Conservation (phyloP, 805 yeast species). For the Yarrowia osloensis region DNA sequence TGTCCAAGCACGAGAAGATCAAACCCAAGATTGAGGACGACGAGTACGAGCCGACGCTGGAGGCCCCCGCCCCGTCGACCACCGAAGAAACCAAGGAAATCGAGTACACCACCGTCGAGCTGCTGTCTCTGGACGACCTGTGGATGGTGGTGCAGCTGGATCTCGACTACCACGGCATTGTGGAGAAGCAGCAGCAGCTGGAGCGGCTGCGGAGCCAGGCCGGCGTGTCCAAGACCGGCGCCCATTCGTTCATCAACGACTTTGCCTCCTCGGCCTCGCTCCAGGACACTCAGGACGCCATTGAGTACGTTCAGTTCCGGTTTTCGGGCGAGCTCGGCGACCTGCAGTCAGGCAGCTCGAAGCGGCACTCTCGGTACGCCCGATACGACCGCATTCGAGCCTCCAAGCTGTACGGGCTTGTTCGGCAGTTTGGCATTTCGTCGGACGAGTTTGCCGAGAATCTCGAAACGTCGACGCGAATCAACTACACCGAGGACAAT, state of each 20-base stretch:
- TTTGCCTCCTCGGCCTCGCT: slow-evolving; percentile 61
- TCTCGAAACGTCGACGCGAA: slow-evolving; percentile 63
- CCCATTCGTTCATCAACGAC: slow-evolving; percentile 59
- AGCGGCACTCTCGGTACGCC: slow-evolving; percentile 46
- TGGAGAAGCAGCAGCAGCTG: slow-evolving; percentile 49
- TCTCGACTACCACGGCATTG: slow-evolving; percentile 81
- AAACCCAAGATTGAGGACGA: slow-evolving; percentile 30
- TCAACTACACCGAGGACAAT: slow-evolving; percentile 73
- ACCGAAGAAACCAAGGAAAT: slow-evolving; percentile 42
- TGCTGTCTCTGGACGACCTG: slow-evolving; percentile 70
- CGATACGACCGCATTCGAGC: slow-evolving; percentile 53
- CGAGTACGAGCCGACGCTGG: slow-evolving; percentile 18
- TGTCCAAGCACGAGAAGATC: slow-evolving; percentile 42
- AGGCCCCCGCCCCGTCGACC: neutral
- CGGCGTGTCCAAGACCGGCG: slow-evolving; percentile 39
- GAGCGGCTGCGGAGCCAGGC: slow-evolving; percentile 39
- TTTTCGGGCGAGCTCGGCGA: slow-evolving; percentile 64
- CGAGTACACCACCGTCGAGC: slow-evolving; percentile 39
- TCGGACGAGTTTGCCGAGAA: slow-evolving; percentile 83
- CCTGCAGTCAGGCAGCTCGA: slow-evolving; percentile 36
- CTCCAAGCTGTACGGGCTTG: slow-evolving; percentile 64
- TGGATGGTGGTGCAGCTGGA: slow-evolving; percentile 91
- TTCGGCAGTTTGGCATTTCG: slow-evolving; percentile 72
- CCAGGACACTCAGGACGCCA: slow-evolving; percentile 82
- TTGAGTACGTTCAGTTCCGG: slow-evolving; percentile 76